Percentiles rank a stretch among this genome's conserved stretches.
These are phyloP conservation scores for Rubia balearica DNA, from an alignment of 305 asterid species.

Conservation along the genomic window DNA sequence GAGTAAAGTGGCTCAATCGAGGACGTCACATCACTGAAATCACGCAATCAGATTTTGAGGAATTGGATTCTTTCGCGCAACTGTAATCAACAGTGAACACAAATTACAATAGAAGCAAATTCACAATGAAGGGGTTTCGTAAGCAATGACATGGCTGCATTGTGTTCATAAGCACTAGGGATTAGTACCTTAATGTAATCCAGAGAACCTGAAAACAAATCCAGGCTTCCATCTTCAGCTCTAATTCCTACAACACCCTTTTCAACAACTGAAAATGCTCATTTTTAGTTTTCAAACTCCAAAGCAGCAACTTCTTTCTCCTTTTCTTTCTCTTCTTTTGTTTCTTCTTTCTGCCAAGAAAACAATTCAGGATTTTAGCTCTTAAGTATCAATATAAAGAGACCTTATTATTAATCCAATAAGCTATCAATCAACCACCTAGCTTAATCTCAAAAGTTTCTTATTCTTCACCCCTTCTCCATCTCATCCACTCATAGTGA, in stretches of 20 bases:
- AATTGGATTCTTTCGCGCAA: too few species aligned
- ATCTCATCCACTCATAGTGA: constrained; percentile 80
- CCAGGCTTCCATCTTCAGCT: constrained; percentile 76
- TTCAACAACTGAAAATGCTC: constrained; percentile 88
- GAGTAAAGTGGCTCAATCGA: too few species aligned
- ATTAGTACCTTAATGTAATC: constrained; percentile 80
- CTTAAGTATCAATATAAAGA: constrained; percentile 5
- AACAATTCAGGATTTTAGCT: constrained; percentile 13
- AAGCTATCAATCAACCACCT: constrained; percentile 37
- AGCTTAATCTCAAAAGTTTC: constrained; percentile 79
- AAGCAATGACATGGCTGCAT: too few species aligned
- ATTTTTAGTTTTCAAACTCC: constrained; percentile 96
- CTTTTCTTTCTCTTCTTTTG: constrained; percentile 67
- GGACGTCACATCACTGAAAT: too few species aligned
- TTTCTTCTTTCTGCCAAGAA: constrained; percentile 84
- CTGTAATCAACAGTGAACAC: too few species aligned
- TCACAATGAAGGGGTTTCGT: too few species aligned
- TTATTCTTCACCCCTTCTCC: constrained; percentile 92
- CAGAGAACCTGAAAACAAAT: constrained; percentile 74
- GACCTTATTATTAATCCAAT: constrained; percentile 4
- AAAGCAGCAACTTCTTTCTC: constrained; percentile 90
- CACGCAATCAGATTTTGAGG: too few species aligned
- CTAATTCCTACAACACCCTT: constrained; percentile 91
- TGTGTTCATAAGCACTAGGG: neutral
- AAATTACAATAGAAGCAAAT: too few species aligned